Conservation (phyloP, 169 alveolate genomes). For the Plasmodium inui region DNA sequence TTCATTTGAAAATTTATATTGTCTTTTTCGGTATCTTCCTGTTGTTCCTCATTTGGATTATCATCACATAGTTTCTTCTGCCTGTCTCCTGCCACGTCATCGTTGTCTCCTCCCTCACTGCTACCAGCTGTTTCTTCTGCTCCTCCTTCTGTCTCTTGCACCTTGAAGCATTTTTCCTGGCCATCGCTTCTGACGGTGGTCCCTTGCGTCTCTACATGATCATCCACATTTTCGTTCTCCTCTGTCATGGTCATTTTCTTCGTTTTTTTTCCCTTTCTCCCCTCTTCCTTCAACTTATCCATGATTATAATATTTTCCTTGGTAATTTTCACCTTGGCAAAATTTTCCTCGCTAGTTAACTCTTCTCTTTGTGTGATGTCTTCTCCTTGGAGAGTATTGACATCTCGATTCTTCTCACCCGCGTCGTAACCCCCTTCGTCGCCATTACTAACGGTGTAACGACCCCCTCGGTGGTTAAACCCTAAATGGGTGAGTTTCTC, state of each 20-base stretch:
- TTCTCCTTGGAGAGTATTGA: background rate
- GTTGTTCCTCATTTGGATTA: background rate
- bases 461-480: background rate
- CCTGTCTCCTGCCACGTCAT: background rate
- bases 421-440: background rate
- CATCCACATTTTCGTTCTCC: constrained; percentile 17
- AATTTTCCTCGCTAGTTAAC: constrained; percentile 9
- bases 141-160: background rate
- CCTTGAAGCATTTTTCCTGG: background rate
- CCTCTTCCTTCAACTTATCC: constrained; percentile 11
- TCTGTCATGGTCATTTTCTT: background rate
- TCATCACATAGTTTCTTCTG: background rate
- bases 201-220: background rate
- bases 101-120: background rate
- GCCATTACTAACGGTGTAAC: background rate
- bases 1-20: constrained; percentile 19
- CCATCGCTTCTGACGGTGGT: background rate
- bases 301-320: constrained; percentile 60
- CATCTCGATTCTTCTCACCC: background rate
- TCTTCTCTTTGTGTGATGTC: background rate
- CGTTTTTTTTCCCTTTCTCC: background rate
- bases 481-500: background rate
- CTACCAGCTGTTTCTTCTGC: background rate
- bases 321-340: constrained; percentile 43
- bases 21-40: background rate